Percentiles rank a stretch among this genome's conserved stretches.
Conservation (phyloP, 75 land plant species). For the Cryptomeria japonica region DNA sequence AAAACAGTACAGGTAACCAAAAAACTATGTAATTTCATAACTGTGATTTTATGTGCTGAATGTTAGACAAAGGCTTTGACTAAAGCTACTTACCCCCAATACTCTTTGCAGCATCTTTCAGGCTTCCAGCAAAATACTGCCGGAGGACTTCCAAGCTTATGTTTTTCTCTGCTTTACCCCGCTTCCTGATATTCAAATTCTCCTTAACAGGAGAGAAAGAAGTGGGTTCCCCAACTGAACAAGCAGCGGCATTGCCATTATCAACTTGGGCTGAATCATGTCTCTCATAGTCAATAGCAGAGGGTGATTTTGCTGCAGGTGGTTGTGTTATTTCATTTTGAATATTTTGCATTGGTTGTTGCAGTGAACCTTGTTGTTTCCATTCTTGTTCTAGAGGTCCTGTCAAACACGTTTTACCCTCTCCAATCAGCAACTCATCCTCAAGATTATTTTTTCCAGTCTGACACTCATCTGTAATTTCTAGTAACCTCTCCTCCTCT, state of each 20-base stretch:
- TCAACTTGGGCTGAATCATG: background rate
- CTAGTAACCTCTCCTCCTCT: conserved; percentile 38
- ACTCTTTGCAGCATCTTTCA: conserved; percentile 83
- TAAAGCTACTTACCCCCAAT: conserved; percentile 60
- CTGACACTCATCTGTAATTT: conserved; percentile 1
- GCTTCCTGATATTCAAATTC: conserved; percentile 17
- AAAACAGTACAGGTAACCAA: background rate
- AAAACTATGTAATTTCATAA: conserved; percentile 1
- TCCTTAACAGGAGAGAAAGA: conserved; percentile 15
- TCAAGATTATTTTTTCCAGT: background rate
- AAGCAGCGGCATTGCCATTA: background rate
- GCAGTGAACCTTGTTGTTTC: conserved; percentile 7
- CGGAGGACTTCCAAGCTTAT: conserved; percentile 56
- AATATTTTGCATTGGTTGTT: background rate
- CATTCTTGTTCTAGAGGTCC: conserved; percentile 1
- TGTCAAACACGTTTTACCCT: background rate
- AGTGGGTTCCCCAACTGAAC: conserved; percentile 7
- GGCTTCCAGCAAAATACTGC: conserved; percentile 78
- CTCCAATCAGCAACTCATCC: background rate
- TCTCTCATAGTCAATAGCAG: background rate
- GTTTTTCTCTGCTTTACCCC: conserved; percentile 41
- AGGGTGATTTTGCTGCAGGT: conserved; percentile 4
- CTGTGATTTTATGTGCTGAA: background rate
- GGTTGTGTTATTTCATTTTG: conserved; percentile 4
- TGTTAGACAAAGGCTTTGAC: background rate